Base-by-base conservation (phyloP, 2,329 filamentous ascomycete species). In the Colletotrichum sp. region DNA sequence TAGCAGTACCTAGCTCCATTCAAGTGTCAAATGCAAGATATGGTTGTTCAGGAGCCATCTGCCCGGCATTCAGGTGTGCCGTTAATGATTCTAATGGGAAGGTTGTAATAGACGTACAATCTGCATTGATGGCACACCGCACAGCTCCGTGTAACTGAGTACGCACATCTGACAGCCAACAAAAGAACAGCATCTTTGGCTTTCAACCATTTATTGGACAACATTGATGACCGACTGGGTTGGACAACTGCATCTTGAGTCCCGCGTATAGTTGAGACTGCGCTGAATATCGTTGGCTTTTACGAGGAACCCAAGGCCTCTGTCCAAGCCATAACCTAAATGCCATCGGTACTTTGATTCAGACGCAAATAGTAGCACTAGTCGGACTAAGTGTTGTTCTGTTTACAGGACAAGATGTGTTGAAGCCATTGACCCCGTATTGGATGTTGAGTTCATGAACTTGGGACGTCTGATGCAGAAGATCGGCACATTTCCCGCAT, bases 11-110 rank as follows among this genome's bases (percentile, higher is more conserved):
- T 13, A 49, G 10, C 44, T 21, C 8, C 10, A 49, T 0, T 49
- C n/a, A 21, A 1, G 1, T 44, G 8, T 6, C 0, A 44, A 0
- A n/a, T n/a, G 18, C 9, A n/a, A 44, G 0, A 44, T 44, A n/a
- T n/a, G 9, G 39, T 44, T n/a, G 9, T 6, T n/a, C 9, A 1
- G 39, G 18, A 3, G 39, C 39, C 5, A n/a, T 44, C 39, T n/a
- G 39, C 18, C 18, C 1, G 9, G 39, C 5, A 10, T 4, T 44
- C 3, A n/a, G 3, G 1, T 44, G 18, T 44, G 18, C 3, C 9
- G 39, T 12, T 1, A 1, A 44, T 44, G 18, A n/a, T 12, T n/a
- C 18, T 12, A 6, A 6, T 12, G 39, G 39, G 5, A n/a, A 44
- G 5, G 8, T 44, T 44, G 16, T 44, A n/a, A n/a, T 3, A n/a